phyloP scores from a whole-genome alignment of 2,329 filamentous ascomycete species.

The Hypoxylon sp. region DNA sequence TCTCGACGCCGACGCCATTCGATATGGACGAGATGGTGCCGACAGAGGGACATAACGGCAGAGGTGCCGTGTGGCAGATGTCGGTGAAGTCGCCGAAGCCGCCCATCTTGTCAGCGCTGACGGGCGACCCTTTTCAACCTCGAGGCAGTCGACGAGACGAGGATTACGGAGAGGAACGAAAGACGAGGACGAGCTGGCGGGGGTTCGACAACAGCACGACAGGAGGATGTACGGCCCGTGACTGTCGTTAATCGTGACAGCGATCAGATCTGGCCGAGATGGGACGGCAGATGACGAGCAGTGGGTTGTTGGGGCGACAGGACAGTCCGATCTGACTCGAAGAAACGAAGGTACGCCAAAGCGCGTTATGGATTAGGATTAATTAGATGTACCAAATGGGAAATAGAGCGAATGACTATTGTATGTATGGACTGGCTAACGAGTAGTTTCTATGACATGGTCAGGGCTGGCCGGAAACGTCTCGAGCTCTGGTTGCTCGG shows the following conservation, averaged over 20 bases:
- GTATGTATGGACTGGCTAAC: conserved; percentile 2
- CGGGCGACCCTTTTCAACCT: conserved; percentile 6
- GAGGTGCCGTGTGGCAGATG: conserved; percentile 83
- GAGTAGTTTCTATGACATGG: conserved; percentile 26
- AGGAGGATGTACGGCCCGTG: conserved; percentile 8
- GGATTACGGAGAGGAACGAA: not conserved
- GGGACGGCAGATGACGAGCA: not conserved
- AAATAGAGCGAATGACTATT: conserved; percentile 28
- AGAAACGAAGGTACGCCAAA: not conserved
- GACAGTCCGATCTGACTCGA: not conserved
- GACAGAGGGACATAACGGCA: conserved; percentile 88
- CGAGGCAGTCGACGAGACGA: not conserved
- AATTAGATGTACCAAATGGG: conserved; percentile 14
- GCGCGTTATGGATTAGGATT: conserved; percentile 21
- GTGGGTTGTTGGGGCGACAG: not conserved
- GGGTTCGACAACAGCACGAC: not conserved
- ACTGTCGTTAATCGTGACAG: conserved; percentile 1
- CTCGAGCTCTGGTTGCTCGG: conserved; percentile 31
- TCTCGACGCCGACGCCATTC: conserved; percentile 78
- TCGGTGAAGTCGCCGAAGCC: conserved; percentile 89
- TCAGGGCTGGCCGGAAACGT: conserved; percentile 1
- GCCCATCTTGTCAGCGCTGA: conserved; percentile 61
- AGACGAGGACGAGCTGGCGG: not conserved
- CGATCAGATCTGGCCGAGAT: not conserved
- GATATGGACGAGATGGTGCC: conserved; percentile 76